Evolutionary conservation across 345 rosid species (phyloP), one percentile per base, ranked within the genome.

Genomic region (Cardamine chenopodiifolia): DNA sequence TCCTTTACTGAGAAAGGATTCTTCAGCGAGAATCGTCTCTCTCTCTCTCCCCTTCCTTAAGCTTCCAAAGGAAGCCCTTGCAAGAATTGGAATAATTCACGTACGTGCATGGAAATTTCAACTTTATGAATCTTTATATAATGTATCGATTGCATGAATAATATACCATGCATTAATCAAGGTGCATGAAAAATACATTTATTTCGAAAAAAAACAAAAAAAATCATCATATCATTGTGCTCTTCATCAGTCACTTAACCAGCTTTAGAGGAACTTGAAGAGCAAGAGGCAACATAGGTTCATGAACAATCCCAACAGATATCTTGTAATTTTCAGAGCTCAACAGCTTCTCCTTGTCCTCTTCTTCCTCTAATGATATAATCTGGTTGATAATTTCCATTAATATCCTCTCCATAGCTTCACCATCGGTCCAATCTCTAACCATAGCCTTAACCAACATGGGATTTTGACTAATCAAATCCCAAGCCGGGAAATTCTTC

Each of bases 401-500:
- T 34, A 78, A 19, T 42, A 54, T 63, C 70, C 18, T 79, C 55
- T 79, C 82, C 82, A 79, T 42, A 18, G n/a, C 89, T 64, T 85
- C 88, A 0, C 97, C 97, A 20, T 89, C 88, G 14, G 78, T 79
- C 97, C 97, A 94, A 47, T 82, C 95, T 66, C 78, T 85, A 31
- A 91, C 86, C 53, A 83, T 77, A 3, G 97, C 97, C 82, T 87
- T 89, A 18, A 88, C 71, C 17, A 81, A 65, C 47, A 40, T 60
- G 0, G 89, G 93, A 54, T 88, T 86, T 48, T 65, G 76, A 82
- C 71, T 72, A 40, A 91, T 89, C 45, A 94, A 75, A 42, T 87
- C 89, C 98, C 96, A 91, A 10, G 84, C 82, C 5, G 97, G 96
- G 32, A 82, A 94, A 17, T 87, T 70, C 74, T 90, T 94, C 82